phyloP scores from a whole-genome alignment of 371 early-diverging fungal species.

The Zopfochytrium polystomum region DNA sequence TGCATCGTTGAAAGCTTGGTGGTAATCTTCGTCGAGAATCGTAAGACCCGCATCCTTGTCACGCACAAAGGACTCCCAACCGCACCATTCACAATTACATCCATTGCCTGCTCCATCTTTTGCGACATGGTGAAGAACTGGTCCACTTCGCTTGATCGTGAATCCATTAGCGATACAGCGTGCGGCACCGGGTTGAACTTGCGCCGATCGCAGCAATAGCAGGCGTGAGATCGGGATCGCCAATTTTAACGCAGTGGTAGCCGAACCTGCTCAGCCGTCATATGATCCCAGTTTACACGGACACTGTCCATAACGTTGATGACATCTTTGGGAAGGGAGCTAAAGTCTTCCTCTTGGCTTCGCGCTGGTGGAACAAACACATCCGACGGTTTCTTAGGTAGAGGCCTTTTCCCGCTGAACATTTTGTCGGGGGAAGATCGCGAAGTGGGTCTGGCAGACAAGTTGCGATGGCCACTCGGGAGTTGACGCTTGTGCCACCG shows the following conservation, averaged over 20 bases:
- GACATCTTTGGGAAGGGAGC: constrained; percentile 42
- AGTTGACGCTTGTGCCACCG: too few species aligned
- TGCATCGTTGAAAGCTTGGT: constrained; percentile 85
- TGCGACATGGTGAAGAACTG: constrained; percentile 67
- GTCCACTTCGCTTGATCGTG: constrained; percentile 75
- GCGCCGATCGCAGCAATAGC: not conserved
- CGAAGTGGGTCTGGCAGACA: too few species aligned
- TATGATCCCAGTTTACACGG: constrained; percentile 61
- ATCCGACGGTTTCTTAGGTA: too few species aligned
- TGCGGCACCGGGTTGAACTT: constrained; percentile 89
- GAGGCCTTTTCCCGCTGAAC: too few species aligned
- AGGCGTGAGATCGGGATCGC: not conserved
- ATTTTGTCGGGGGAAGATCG: too few species aligned
- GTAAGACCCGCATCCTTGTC: not conserved
- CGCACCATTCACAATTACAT: constrained; percentile 82
- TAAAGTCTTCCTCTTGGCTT: too few species aligned
- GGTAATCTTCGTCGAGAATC: constrained; percentile 64
- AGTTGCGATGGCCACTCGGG: too few species aligned
- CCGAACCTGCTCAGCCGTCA: constrained; percentile 43
- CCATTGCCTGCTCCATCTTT: constrained; percentile 78
- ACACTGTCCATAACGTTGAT: constrained; percentile 50
- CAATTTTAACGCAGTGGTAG: not conserved
- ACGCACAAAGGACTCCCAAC: not conserved
- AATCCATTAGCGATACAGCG: constrained; percentile 82
- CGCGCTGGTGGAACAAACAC: too few species aligned